phyloP scores from a whole-genome alignment of 192 early-diverging fungal species.

The Tieghemiomyces parasiticus region DNA sequence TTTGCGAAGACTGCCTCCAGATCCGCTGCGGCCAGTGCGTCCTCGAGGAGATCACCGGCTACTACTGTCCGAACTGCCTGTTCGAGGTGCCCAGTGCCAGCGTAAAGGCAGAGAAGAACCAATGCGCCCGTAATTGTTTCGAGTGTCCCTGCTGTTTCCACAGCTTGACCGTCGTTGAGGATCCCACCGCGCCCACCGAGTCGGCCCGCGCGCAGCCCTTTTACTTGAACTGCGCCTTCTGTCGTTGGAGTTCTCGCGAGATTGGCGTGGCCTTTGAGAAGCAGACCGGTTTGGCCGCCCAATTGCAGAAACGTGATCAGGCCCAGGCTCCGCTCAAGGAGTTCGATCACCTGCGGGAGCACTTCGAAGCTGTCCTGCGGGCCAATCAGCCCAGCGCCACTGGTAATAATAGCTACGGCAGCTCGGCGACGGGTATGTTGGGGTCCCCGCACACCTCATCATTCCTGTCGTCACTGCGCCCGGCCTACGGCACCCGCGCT shows the following conservation, averaged over 20 bases:
- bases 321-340: slow-evolving; percentile 53
- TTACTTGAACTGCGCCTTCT: slow-evolving; percentile 69
- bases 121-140: slow-evolving; percentile 88
- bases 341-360: slow-evolving; percentile 66
- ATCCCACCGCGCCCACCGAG: slow-evolving; percentile 13
- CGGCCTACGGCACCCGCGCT: no score
- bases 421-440: slow-evolving; percentile 1
- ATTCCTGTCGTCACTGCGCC: not conserved
- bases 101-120: slow-evolving; percentile 90
- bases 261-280: slow-evolving; percentile 88
- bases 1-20: slow-evolving; percentile 75
- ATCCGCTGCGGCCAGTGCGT: slow-evolving; percentile 71
- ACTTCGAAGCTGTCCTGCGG: slow-evolving; percentile 67
- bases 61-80: slow-evolving; percentile 92
- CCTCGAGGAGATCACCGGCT: slow-evolving; percentile 69
- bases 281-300: slow-evolving; percentile 80
- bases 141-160: slow-evolving; percentile 80
- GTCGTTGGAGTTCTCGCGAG: slow-evolving; percentile 87
- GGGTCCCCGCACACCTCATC: not conserved
- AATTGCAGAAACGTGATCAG: slow-evolving; percentile 70
- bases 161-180: slow-evolving; percentile 57
- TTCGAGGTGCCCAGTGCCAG: slow-evolving; percentile 94
- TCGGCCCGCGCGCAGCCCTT: slow-evolving; percentile 30
- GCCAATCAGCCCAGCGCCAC: slow-evolving; percentile 13
- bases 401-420: not conserved